These are phyloP conservation scores for Canna indica DNA, from an alignment of 176 grass and related monocot genomes.

Conservation along the genomic window DNA sequence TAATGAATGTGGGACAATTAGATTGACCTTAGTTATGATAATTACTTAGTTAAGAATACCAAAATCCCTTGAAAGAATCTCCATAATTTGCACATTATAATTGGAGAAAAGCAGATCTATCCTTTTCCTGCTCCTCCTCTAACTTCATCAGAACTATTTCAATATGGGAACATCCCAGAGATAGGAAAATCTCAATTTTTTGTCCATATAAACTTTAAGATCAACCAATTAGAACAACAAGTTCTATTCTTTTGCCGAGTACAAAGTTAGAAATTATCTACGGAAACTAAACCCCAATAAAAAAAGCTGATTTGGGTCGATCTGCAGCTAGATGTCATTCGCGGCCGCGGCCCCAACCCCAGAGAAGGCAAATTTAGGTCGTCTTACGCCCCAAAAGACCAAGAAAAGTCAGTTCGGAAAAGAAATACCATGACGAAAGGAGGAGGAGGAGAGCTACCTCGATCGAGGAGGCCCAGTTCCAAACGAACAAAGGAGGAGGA, in stretches of 20 bases:
- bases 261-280: no score
- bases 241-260: no score
- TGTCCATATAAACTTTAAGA: neutral
- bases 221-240: no score
- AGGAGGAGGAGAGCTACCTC: neutral
- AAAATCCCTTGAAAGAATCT: neutral
- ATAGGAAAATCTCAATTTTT: neutral
- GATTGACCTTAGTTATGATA: neutral
- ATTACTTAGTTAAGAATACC: neutral
- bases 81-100: neutral
- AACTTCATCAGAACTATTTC: neutral
- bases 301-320: slow-evolving; percentile 66
- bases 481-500: no score
- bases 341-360: slow-evolving; percentile 40
- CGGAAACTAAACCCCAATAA: no score
- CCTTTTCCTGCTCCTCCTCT: no score
- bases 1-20: neutral
- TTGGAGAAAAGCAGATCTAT: neutral
- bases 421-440: neutral
- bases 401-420: no score
- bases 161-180: neutral
- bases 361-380: no score
- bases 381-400: no score
- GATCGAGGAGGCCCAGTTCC: neutral
- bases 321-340: slow-evolving; percentile 59